Evolutionary conservation across 192 early-diverging fungal species (phyloP).

Genomic region (Coemansia aciculifera): DNA sequence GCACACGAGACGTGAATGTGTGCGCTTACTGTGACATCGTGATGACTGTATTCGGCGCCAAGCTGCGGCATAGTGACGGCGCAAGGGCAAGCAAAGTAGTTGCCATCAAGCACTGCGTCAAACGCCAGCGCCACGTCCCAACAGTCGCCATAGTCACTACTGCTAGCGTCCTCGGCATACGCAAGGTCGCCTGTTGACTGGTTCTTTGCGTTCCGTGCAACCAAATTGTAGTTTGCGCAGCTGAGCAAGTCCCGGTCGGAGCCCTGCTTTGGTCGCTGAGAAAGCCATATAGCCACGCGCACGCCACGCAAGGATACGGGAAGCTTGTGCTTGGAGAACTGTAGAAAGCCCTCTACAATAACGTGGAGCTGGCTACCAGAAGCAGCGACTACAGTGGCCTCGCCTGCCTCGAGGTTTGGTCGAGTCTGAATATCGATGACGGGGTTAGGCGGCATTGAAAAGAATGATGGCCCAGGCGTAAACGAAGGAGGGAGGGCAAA

Average conservation of each 20-base stretch:
- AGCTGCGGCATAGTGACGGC: conserved; percentile 33
- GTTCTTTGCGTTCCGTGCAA: conserved; percentile 18
- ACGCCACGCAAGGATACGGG: conserved; percentile 5
- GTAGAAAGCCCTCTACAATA: conserved; percentile 46
- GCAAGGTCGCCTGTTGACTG: no score
- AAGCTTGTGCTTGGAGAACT: conserved; percentile 13
- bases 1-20: conserved; percentile 40
- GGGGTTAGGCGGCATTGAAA: conserved; percentile 27
- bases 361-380: conserved; percentile 48
- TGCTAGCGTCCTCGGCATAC: background rate
- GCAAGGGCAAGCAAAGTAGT: conserved; percentile 50
- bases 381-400: conserved; percentile 19
- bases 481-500: conserved; percentile 6
- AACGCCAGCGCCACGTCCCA: conserved; percentile 37
- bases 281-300: conserved; percentile 40
- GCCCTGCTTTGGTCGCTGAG: conserved; percentile 19
- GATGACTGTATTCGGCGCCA: conserved; percentile 21
- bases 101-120: conserved; percentile 28
- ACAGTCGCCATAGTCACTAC: background rate
- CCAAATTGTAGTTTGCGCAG: conserved; percentile 19
- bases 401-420: conserved; percentile 25
- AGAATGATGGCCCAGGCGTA: conserved; percentile 33
- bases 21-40: conserved; percentile 24
- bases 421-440: conserved; percentile 35
- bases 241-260: conserved; percentile 17